Percentiles rank a stretch among this genome's conserved stretches.
Conservation (phyloP, 2,329 filamentous ascomycete species). For the Penicillium sp. region DNA sequence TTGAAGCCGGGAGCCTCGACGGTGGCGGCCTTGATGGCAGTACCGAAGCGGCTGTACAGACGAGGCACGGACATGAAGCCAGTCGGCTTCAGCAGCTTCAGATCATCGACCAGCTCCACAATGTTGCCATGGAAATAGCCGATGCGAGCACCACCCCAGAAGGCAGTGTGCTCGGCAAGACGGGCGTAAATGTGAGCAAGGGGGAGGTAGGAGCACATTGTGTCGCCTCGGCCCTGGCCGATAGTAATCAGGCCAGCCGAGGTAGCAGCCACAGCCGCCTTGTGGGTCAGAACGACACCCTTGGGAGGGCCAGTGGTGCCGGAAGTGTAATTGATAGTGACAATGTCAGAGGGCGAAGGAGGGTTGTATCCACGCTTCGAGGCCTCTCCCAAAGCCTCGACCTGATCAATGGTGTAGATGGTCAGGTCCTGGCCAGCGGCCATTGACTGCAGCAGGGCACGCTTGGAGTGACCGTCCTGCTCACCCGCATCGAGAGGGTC, state of each 20-base stretch:
- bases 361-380: conserved; percentile 71
- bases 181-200: conserved; percentile 93
- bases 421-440: conserved; percentile 72
- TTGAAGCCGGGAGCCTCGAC: conserved; percentile 77
- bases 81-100: conserved; percentile 83
- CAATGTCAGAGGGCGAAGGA: conserved; percentile 71
- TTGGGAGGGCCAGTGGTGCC: conserved; percentile 67
- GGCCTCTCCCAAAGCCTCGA: conserved; percentile 76
- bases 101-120: conserved; percentile 79
- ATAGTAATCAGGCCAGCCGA: conserved; percentile 60
- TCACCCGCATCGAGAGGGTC: conserved; percentile 83
- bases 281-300: conserved; percentile 73
- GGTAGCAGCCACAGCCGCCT: conserved; percentile 74
- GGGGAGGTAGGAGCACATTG: conserved; percentile 83
- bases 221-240: conserved; percentile 59
- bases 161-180: conserved; percentile 72
- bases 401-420: conserved; percentile 76
- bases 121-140: conserved; percentile 96
- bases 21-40: conserved; percentile 77
- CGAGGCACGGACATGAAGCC: conserved; percentile 86
- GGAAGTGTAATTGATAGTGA: conserved; percentile 73
- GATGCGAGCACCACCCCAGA: conserved; percentile 72
- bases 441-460: conserved; percentile 72
- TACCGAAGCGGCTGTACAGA: conserved; percentile 86
- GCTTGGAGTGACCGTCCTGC: conserved; percentile 74